These are phyloP conservation scores for Excoecaria cochinchinensis DNA, from an alignment of 345 rosid genomes.

Conservation along the genomic window DNA sequence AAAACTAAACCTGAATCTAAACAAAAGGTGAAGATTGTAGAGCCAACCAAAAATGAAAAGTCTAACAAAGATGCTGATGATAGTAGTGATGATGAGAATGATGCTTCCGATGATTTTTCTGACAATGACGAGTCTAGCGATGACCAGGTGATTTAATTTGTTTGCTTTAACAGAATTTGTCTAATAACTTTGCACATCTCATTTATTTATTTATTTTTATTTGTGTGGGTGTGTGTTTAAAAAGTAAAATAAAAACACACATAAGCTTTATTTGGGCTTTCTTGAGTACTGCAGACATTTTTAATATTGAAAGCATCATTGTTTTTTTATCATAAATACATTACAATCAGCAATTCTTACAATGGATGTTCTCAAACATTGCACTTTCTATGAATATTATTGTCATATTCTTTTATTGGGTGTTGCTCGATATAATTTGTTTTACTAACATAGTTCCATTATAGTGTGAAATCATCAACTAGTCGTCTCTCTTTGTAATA, in stretches of 20 bases:
- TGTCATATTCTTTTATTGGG: neutral
- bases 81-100: conserved; percentile 31
- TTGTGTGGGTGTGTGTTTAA: no score
- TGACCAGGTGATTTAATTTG: conserved; percentile 36
- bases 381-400: neutral
- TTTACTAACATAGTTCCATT: neutral
- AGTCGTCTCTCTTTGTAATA: neutral
- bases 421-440: neutral
- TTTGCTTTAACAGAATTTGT: neutral
- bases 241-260: neutral
- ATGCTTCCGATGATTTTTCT: conserved; percentile 29
- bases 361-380: neutral
- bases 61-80: conserved; percentile 25
- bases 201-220: neutral
- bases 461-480: neutral
- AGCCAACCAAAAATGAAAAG: conserved; percentile 38
- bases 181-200: neutral
- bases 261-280: neutral
- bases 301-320: neutral
- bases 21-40: conserved; percentile 45
- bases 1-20: conserved; percentile 26
- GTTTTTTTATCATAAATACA: neutral
- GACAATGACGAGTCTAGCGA: conserved; percentile 42
- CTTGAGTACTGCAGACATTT: neutral
- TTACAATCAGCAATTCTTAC: neutral